These are phyloP conservation scores for Lactarius psammicola DNA, from an alignment of 768 basidiomycete genomes.

Conservation along the genomic window DNA sequence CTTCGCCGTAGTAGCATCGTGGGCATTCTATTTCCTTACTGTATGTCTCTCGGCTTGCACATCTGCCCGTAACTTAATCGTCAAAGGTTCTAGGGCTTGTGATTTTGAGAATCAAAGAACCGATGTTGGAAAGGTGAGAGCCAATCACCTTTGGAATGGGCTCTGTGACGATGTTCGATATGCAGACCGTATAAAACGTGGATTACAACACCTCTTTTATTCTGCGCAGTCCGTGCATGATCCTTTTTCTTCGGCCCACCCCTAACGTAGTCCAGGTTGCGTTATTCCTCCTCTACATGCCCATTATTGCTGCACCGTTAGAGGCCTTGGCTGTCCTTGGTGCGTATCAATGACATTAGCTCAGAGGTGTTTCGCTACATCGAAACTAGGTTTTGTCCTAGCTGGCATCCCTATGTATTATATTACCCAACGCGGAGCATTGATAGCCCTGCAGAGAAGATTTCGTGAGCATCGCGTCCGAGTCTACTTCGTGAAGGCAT, in stretches of 20 bases:
- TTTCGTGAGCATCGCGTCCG: slow-evolving; percentile 26
- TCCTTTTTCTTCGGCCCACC: background rate
- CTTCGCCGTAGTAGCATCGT: slow-evolving; percentile 83
- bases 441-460: slow-evolving; percentile 38
- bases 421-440: slow-evolving; percentile 56
- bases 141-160: background rate
- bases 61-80: background rate
- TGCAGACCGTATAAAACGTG: slow-evolving; percentile 89
- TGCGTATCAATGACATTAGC: slow-evolving; percentile 38
- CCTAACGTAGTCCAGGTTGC: slow-evolving; percentile 55
- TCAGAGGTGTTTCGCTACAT: slow-evolving; percentile 5
- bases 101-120: slow-evolving; percentile 87
- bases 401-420: slow-evolving; percentile 83
- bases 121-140: slow-evolving; percentile 71
- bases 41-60: slow-evolving; percentile 41
- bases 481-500: slow-evolving; percentile 9
- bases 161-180: slow-evolving; percentile 11
- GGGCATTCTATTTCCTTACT: slow-evolving; percentile 86
- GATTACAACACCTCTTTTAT: slow-evolving; percentile 85
- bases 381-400: slow-evolving; percentile 62
- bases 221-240: slow-evolving; percentile 67
- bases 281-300: slow-evolving; percentile 89
- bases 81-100: slow-evolving; percentile 81
- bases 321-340: slow-evolving; percentile 87
- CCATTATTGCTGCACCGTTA: slow-evolving; percentile 86